phyloP scores from a whole-genome alignment of 306 rosid species.

The Rosa lucieae region DNA sequence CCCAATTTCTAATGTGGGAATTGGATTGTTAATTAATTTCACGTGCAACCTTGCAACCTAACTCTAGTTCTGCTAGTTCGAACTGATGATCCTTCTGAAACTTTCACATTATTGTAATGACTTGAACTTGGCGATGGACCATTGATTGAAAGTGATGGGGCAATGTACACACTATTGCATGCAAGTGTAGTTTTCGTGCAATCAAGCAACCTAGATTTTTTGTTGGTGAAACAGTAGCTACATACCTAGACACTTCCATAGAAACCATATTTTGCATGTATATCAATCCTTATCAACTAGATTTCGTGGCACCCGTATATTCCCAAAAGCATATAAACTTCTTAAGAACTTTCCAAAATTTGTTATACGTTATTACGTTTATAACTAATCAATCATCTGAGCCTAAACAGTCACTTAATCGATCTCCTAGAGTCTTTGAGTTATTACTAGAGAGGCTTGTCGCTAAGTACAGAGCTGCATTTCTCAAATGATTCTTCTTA shows the following conservation, averaged over 20 bases:
- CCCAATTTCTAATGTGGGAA: no score
- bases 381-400: not conserved
- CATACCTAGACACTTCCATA: slow-evolving; percentile 30
- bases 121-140: slow-evolving; percentile 3
- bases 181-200: not conserved
- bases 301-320: not conserved
- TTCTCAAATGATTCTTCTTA: not conserved
- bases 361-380: not conserved
- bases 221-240: not conserved
- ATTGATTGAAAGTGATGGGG: slow-evolving; percentile 15
- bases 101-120: slow-evolving; percentile 7
- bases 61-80: slow-evolving; percentile 8
- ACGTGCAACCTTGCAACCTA: no score
- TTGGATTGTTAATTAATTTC: no score
- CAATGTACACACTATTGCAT: slow-evolving; percentile 3
- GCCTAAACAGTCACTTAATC: not conserved
- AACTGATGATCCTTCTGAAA: slow-evolving; percentile 16
- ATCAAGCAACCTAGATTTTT: not conserved
- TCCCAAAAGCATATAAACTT: not conserved
- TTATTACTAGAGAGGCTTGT: not conserved
- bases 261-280: slow-evolving; percentile 2
- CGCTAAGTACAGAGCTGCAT: not conserved
- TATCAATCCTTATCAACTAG: slow-evolving; percentile 32
- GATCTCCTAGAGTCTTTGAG: not conserved
- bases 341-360: not conserved